Evolutionary conservation across 75 land plant genomes (phyloP).

Genomic region (Cunninghamia lanceolata): DNA sequence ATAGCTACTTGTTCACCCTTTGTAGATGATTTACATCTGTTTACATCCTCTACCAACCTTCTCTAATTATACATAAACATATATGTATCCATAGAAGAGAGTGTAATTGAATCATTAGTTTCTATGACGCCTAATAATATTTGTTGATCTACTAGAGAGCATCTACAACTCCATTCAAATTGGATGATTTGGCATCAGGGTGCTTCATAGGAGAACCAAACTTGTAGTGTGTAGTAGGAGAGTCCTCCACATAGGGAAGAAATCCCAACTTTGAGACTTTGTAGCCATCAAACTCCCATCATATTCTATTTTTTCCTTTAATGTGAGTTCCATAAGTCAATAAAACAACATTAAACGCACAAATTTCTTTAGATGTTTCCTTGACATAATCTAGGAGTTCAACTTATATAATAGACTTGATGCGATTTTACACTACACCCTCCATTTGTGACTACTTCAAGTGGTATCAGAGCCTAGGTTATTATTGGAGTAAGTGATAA

Average conservation of each 20-base stretch:
- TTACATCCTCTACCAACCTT: slow-evolving; percentile 1
- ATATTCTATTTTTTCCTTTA: slow-evolving; percentile 73
- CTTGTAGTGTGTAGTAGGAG: slow-evolving; percentile 13
- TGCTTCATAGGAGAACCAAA: too few species aligned
- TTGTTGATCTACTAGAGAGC: neutral
- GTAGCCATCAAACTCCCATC: slow-evolving; percentile 99
- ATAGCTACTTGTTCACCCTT: slow-evolving; percentile 2
- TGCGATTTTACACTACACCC: too few species aligned
- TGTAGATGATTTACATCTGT: neutral
- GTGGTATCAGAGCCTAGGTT: too few species aligned
- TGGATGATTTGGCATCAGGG: slow-evolving; percentile 5
- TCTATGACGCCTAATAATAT: neutral
- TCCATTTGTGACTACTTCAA: too few species aligned
- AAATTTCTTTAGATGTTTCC: too few species aligned
- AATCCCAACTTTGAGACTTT: slow-evolving; percentile 74
- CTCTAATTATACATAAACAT: slow-evolving; percentile 77
- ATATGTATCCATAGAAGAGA: slow-evolving; percentile 83
- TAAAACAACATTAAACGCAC: too few species aligned
- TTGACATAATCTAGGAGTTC: too few species aligned
- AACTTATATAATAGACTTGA: too few species aligned
- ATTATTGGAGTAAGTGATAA: too few species aligned
- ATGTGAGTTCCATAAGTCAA: slow-evolving; percentile 80
- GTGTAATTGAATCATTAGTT: slow-evolving; percentile 18
- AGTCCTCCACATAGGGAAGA: slow-evolving; percentile 72
- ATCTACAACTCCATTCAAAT: neutral